phyloP scores from a whole-genome alignment of 768 basidiomycete species.

The Tylopilus intermedius region DNA sequence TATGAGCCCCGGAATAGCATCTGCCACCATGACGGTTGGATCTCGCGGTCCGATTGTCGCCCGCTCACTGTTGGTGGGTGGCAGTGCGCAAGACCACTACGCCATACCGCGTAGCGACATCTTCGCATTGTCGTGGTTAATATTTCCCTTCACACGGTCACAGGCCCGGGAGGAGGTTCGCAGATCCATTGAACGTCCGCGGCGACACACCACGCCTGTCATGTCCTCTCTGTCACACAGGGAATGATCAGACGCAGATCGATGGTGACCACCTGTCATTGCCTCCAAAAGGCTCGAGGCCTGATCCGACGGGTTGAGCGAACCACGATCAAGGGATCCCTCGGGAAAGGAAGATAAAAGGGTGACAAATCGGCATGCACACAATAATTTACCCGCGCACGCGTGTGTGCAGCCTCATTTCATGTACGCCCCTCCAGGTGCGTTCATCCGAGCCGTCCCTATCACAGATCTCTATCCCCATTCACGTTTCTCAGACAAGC shows the following conservation, averaged over 20 bases:
- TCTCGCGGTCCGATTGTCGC: conserved; percentile 2
- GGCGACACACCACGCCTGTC: conserved; percentile 9
- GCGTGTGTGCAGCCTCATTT: conserved; percentile 6
- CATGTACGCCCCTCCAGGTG: background rate
- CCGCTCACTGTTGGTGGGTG: background rate
- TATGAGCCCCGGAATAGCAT: conserved; percentile 25
- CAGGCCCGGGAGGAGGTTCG: too few relatives aligned
- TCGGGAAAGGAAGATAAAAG: background rate
- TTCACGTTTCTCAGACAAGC: conserved; percentile 13
- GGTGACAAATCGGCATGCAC: background rate
- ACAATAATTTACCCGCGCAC: background rate
- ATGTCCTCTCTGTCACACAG: background rate
- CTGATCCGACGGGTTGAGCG: conserved; percentile 9
- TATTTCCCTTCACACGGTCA: background rate
- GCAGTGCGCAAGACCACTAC: conserved; percentile 5
- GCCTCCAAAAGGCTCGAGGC: background rate
- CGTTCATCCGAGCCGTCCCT: background rate
- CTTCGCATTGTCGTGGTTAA: background rate
- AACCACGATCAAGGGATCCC: conserved; percentile 7
- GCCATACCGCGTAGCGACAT: conserved; percentile 7
- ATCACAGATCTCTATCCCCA: conserved; percentile 12
- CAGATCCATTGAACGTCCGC: conserved; percentile 7
- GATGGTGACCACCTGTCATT: background rate
- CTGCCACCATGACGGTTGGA: conserved; percentile 13
- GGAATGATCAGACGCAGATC: conserved; percentile 1